Evolutionary conservation across 2,329 filamentous ascomycete species (phyloP), one percentile per base, ranked within the genome.

Genomic region (Exophiala viscosa): DNA sequence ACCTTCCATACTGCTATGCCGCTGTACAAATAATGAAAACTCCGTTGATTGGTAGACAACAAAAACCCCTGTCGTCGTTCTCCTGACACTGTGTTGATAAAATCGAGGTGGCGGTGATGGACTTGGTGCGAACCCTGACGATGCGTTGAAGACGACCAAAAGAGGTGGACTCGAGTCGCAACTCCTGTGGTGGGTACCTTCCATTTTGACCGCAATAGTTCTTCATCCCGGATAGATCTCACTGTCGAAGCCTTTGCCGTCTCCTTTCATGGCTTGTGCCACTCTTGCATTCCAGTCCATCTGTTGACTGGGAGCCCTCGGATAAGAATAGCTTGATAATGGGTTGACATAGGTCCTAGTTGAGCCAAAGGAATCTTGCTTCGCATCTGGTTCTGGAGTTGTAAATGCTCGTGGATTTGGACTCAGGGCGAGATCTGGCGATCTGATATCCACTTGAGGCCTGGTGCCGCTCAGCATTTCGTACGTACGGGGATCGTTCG

Each of bases 401-500:
- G 60, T 59, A 59, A 50, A 42, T 20, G 46, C 52, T 34, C 35
- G 62, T 54, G 45, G 54, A 53, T 14, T 60, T 54, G 44, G 62
- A 36, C 17, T 62, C 28, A 61, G 62, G 42, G 61, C 57, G 55
- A 48, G 62, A 56, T 54, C 59, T 60, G 64, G 64, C n/a, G 65
- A 64, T 34, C 57, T 65, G 46, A 61, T 48, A 52, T 63, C 60
- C 55, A 63, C 57, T 45, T 60, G 58, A 45, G 51, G 59, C 42
- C 55, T 48, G 20, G 53, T 53, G 43, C 54, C 58, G 41, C 56
- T 58, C 31, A 91, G 83, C 87, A 91, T 90, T 77, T 91, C 88
- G 76, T 91, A 91, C 69, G 85, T 82, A 73, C 83, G 81, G 67
- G 76, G 77, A 63, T 85, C 82, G 59, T 56, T 52, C 40, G 83